Percentiles rank a stretch among this genome's conserved stretches.
phyloP scores from a whole-genome alignment of 2,329 filamentous ascomycete species.

The Beauveria varroae region DNA sequence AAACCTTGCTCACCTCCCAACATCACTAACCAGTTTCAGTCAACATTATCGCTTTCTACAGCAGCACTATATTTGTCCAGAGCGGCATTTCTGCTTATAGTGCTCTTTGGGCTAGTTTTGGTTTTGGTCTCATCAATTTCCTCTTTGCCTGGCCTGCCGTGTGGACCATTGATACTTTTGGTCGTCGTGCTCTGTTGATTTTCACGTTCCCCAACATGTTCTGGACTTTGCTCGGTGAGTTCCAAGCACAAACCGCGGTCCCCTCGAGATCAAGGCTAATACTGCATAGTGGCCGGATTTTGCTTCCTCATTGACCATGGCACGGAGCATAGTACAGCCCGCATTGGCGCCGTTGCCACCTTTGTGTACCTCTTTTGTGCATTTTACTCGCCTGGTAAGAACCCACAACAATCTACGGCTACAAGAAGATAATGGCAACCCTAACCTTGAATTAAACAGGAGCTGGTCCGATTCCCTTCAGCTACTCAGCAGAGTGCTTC shows the following conservation, averaged over 20 bases:
- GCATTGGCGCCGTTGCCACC: constrained; percentile 46
- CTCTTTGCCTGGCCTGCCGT: constrained; percentile 56
- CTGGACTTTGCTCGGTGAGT: constrained; percentile 41
- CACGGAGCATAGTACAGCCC: constrained; percentile 29
- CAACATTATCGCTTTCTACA: constrained; percentile 45
- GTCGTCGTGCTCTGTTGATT: constrained; percentile 50
- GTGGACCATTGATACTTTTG: constrained; percentile 58
- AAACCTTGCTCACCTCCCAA: not conserved
- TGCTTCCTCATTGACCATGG: constrained; percentile 25
- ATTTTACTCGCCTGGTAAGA: constrained; percentile 50
- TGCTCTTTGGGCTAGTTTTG: constrained; percentile 35
- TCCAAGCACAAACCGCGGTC: not conserved
- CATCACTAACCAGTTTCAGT: constrained; percentile 17
- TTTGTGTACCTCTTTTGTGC: constrained; percentile 57
- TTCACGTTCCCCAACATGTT: constrained; percentile 60
- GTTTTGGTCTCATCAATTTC: constrained; percentile 50
- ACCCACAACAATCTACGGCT: no score
- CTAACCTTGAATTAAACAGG: constrained; percentile 12
- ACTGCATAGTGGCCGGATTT: constrained; percentile 23
- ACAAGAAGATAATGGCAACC: not conserved
- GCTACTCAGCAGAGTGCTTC: constrained; percentile 53
- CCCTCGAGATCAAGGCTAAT: not conserved
- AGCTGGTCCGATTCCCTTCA: constrained; percentile 51
- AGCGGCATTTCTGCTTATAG: constrained; percentile 31
- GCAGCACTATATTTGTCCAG: constrained; percentile 36